Evolutionary conservation across 2,329 filamentous ascomycete species (phyloP), one percentile per base, ranked within the genome.

Genomic region (Gaeumannomyces tritici): DNA sequence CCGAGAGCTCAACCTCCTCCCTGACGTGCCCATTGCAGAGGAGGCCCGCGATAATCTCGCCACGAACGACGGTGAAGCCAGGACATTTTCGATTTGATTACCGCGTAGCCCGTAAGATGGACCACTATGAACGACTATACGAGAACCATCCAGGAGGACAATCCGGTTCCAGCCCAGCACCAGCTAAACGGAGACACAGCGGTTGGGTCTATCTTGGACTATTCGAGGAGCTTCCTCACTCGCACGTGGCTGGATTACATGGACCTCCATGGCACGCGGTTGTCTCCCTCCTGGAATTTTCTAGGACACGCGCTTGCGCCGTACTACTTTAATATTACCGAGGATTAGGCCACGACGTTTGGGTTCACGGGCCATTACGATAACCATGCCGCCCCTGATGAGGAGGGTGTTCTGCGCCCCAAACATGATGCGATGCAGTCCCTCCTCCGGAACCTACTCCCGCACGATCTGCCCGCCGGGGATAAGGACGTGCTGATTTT

Each of bases 41-140:
- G 74, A 76, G 64, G 73, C 74, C 15, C 65, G 73, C 8, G 71
- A 75, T 15, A 68, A 62, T 31, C 24, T 56, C 24, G 42, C 42
- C 18, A 47, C 2, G 42, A 56, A 56, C n/a, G 55, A 56, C 55
- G 55, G 27, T 67, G 67, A 9, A 65, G 64, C n/a, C 31, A 61
- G 9, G 64, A 35, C 33, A 75, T 75, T 9, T 73, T 68, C 61
- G 61, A 72, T n/a, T n/a, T n/a, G 18, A 9, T 62, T 64, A 71
- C 77, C 66, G 60, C 65, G 2, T 13, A 66, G 9, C 68, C 69
- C 12, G 55, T 68, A 15, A 66, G 66, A 21, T 76, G 70, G 62
- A 60, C 61, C 2, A 66, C 75, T 57, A 74, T 77, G 73, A 65
- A 77, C 66, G 75, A 77, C 66, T 76, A 76, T 65, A 65, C 61